phyloP scores from a whole-genome alignment of 768 basidiomycete species.

The Kondoa malvinella region DNA sequence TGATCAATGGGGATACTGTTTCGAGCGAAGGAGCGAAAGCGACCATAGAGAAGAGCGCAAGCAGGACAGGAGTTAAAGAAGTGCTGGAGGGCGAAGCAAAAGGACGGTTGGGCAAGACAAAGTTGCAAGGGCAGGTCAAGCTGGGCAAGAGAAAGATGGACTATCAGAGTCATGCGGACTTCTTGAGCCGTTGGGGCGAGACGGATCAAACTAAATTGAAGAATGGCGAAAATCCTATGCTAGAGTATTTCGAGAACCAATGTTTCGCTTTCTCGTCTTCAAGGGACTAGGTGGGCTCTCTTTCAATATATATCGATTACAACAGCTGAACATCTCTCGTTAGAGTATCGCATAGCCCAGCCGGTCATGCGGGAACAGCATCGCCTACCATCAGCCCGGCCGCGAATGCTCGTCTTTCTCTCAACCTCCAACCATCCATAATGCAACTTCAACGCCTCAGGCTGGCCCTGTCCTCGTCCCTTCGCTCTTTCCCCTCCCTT shows the following conservation, averaged over 20 bases:
- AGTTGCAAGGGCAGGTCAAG: constrained; percentile 32
- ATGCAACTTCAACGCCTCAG: neutral
- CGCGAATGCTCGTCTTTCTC: neutral
- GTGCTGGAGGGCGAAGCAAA: constrained; percentile 32
- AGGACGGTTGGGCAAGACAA: constrained; percentile 25
- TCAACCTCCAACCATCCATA: neutral
- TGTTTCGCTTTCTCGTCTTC: constrained; percentile 15
- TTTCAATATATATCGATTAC: no score
- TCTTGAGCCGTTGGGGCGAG: constrained; percentile 70
- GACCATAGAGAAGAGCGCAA: constrained; percentile 4
- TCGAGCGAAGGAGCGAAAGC: neutral
- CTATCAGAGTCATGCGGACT: constrained; percentile 71
- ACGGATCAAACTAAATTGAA: constrained; percentile 43
- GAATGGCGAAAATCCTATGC: constrained; percentile 27
- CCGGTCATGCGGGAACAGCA: no score
- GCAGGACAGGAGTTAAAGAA: constrained; percentile 27
- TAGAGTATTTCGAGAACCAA: constrained; percentile 25
- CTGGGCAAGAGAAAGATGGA: constrained; percentile 43
- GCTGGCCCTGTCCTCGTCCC: neutral
- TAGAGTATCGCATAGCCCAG: no score
- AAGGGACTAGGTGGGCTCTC: neutral
- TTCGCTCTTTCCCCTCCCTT: neutral
- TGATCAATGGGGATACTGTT: constrained; percentile 41
- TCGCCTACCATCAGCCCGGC: neutral
- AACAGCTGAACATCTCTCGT: no score